Base-by-base conservation (phyloP, 805 yeast species). In the Starmerella tilneyi region DNA sequence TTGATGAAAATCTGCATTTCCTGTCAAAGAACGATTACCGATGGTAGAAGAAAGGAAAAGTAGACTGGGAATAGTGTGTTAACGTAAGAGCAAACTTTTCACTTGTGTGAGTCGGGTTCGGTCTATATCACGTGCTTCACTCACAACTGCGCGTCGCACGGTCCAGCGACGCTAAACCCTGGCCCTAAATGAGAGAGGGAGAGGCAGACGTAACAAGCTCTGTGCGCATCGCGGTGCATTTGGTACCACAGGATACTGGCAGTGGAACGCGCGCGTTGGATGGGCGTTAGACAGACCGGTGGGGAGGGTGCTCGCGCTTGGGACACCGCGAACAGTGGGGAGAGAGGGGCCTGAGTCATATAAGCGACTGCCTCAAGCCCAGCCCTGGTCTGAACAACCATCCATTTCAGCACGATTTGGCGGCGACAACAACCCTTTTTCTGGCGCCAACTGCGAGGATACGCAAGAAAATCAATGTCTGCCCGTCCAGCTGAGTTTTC, bases 1-100 rank as follows among this genome's bases (percentile, higher is more conserved):
- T 89, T 92, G 75, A 92, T 97, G 76, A 92, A 92, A 77, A 89
- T 89, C 78, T 66, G 69, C 70, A 65, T 66, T 38, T 38, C 21
- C 41, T 20, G 33, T 38, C 40, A 36, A 36, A 36, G 40, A 38
- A 27, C 41, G 19, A 38, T 26, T 27, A 38, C 41, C 41, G 41
- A 38, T 38, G 41, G 38, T 34, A 28, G 33, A 38, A 20, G 41
- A 38, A 23, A 38, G 41, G 32, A 38, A 38, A 36, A 23, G 29
- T 21, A 22, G 13, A 30, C 30, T 22, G 21, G 40, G n/a, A 30
- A 36, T 9, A 24, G 15, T 24, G 40, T 36, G 40, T 36, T 36
- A 23, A 36, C 40, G 40, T 36, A 36, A 36, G 40, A 20, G 38
- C 29, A 36, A 24, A 36, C 19, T 36, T 36, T 36, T 21, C 40